Evolutionary conservation across 805 yeast species (phyloP), one percentile per base, ranked within the genome.

Genomic region (Barnettozyma wickerhamii): DNA sequence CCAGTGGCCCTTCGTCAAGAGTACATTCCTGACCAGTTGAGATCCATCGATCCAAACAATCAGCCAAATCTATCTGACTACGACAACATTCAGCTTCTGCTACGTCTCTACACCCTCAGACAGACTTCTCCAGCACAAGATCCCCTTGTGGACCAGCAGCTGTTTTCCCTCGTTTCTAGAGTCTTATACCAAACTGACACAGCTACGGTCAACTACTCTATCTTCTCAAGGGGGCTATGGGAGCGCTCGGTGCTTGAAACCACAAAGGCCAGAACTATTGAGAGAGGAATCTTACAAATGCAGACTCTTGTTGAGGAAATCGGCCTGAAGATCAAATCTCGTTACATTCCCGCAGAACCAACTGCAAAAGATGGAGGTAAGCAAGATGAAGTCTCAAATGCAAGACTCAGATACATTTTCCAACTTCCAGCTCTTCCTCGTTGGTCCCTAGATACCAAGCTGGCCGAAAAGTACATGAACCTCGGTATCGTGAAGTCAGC

Each of bases 221-320:
- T 91, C 4, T 88, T 81, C 53, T 77, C 90, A 2, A 71, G 90
- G 47, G 84, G 95, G 0, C 66, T 93, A 33, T 93, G 97, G 96
- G 85, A 83, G 55, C 76, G 98, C 59, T 87, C 96, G 7, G 53
- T 85, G 17, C 66, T 90, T 28, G 99, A 93, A 59, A 76, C 95
- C 0, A 71, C 73, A 37, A 81, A 79, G 49, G 79, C 95, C 1
- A 81, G 84, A 57, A 91, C 97, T 1, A 82, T 91, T 19, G 98
- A 93, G 64, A 75, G 99, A 59, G 98, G 98, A 37, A 80, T 90
- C 5, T 68, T 93, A 38, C 99, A 93, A 63, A 81, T 93, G 82
- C 91, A 90, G 40, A 81, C 95, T 4, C 67, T 93, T 32, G 93
- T 90, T 20, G 96, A 89, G 56, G 96, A 90, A 59, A 68, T 88